A percentile compares a stretch with the other conserved stretches of the same genome.
phyloP scores from a whole-genome alignment of 2,329 filamentous ascomycete genomes.

The Stachybotrys chartarum region DNA sequence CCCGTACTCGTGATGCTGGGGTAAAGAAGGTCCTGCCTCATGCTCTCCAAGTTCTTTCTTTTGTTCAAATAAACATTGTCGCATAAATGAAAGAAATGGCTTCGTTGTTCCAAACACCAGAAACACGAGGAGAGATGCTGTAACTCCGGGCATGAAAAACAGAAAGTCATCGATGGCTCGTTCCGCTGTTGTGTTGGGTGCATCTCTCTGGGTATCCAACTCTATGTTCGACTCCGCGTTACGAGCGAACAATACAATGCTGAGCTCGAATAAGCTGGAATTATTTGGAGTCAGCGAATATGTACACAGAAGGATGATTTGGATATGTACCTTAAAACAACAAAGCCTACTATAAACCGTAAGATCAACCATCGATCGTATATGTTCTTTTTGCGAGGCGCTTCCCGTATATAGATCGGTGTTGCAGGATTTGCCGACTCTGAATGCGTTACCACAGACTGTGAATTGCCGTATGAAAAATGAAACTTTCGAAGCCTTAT shows the following conservation, averaged over 20 bases:
- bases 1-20: no score
- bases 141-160: slow-evolving; percentile 17
- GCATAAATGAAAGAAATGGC: slow-evolving; percentile 7
- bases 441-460: not conserved
- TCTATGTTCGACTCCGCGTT: slow-evolving; percentile 21
- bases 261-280: slow-evolving; percentile 26
- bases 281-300: not conserved
- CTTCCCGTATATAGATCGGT: slow-evolving; percentile 4
- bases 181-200: slow-evolving; percentile 23
- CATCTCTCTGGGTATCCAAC: slow-evolving; percentile 14
- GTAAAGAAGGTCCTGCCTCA: no score
- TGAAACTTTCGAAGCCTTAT: not conserved
- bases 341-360: slow-evolving; percentile 36
- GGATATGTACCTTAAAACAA: slow-evolving; percentile 31
- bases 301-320: slow-evolving; percentile 1
- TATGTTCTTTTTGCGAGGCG: slow-evolving; percentile 17
- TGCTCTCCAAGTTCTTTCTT: no score
- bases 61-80: no score
- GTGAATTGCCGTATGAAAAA: not conserved
- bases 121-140: slow-evolving; percentile 7
- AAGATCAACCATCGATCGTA: slow-evolving; percentile 38
- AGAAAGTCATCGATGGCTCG: slow-evolving; percentile 10
- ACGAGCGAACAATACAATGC: slow-evolving; percentile 30
- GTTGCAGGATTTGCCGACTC: slow-evolving; percentile 4
- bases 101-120: slow-evolving; percentile 9